Base-by-base conservation (phyloP, 2,329 filamentous ascomycete genomes). In the Epichloe typhina region DNA sequence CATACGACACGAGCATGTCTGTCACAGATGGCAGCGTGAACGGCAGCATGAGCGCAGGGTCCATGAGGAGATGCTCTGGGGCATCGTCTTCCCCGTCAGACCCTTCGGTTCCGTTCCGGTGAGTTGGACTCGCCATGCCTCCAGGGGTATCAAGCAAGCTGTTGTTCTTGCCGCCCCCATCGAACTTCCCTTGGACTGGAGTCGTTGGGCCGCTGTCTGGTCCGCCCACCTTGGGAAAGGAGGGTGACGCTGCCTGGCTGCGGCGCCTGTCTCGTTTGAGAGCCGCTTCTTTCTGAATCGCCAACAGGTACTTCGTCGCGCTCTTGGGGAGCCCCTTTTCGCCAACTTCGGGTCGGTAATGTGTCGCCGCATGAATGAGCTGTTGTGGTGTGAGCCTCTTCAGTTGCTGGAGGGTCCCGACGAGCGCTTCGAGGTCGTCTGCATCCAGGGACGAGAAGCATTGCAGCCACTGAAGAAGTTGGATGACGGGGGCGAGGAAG, bases 1-100 rank as follows among this genome's bases (percentile, higher is more conserved):
- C 93, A 61, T 94, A 98, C 57, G 84, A 91, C 46, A 98, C 81
- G 46, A 97, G 76, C 93, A 98, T 98, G 66, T 98, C 93, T 26
- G 90, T 97, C 52, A 88, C 93, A 1, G 91, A 95, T 1, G 93
- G 93, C 31, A 98, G 73, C n/a, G 86, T 85, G 64, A 98, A 98
- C 0, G 93, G 93, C 26, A 98, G 76, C 77, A 96, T 95, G 53
- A 95, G 73, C 2, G 90, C 86, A 3, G 91, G 88, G 61, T 97
- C 90, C 49, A 97, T 69, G 42, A 96, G 80, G 37, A 96, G 74
- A 53, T 86, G 77, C 57, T 87, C 80, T 0, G 85, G 84, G 13
- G 82, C 73, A 53, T 87, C 83, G 43, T 85, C 80, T 9, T 84
- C 56, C 3, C 46, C 80, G 15, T 83, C 80, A 2, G 65, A 69